Conservation (phyloP, 2,329 filamentous ascomycete genomes). For the Pestalotiopsis sp. region DNA sequence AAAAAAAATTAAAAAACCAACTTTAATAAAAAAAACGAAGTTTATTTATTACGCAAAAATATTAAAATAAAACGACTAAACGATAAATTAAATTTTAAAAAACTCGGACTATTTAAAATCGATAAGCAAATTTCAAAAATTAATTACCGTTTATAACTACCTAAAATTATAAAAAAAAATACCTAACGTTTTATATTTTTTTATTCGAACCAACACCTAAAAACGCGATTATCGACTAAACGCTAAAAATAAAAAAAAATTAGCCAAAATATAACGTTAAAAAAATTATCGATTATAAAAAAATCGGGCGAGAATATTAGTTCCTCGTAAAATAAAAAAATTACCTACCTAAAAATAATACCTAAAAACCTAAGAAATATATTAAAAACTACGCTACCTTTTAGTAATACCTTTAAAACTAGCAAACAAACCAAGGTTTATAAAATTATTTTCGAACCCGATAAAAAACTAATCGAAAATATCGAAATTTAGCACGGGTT, state of each 20-base stretch:
- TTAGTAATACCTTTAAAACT: no score
- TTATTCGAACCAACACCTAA: neutral
- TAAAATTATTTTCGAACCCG: no score
- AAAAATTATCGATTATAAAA: constrained; percentile 12
- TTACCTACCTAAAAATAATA: constrained; percentile 4
- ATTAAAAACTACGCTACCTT: no score
- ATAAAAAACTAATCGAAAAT: no score
- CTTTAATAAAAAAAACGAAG: constrained; percentile 9
- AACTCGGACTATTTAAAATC: neutral
- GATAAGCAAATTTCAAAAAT: neutral
- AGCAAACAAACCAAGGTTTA: no score
- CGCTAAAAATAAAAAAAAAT: constrained; percentile 11
- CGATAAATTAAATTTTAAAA: neutral
- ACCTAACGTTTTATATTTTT: neutral
- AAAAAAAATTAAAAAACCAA: constrained; percentile 17
- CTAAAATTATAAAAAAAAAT: neutral
- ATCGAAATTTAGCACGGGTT: no score
- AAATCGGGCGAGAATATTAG: constrained; percentile 12
- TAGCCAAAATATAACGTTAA: constrained; percentile 13
- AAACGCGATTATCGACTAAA: neutral
- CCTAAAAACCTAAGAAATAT: neutral
- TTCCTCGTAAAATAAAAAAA: constrained; percentile 13
- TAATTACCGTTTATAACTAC: neutral
- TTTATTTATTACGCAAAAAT: neutral
- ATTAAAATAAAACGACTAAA: neutral